phyloP scores from a whole-genome alignment of 495 filamentous ascomycete genomes.

The Penicillium egyptiacum region DNA sequence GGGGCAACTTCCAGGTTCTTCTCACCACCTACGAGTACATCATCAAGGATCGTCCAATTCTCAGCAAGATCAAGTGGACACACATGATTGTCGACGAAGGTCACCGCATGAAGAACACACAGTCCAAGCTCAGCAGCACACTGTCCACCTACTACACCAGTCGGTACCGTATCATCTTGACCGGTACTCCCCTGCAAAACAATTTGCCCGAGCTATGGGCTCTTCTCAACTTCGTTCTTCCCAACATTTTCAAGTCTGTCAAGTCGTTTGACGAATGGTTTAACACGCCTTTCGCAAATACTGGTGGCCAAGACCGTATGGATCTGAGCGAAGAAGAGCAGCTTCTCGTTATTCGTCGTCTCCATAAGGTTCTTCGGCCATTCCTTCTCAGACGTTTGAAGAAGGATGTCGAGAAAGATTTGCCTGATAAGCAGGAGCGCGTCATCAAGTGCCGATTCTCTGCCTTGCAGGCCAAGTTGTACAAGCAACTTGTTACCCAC shows the following conservation, averaged over 20 bases:
- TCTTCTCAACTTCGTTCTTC: slow-evolving; percentile 95
- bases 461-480: slow-evolving; percentile 85
- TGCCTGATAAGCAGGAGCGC: slow-evolving; percentile 97
- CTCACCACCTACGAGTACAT: slow-evolving; percentile 99
- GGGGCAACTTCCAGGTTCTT: slow-evolving; percentile 92
- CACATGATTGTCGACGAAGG: slow-evolving; percentile 99
- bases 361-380: slow-evolving; percentile 95
- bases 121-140: slow-evolving; percentile 93
- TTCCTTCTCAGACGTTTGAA: slow-evolving; percentile 98
- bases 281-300: slow-evolving; percentile 98
- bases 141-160: slow-evolving; percentile 93
- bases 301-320: slow-evolving; percentile 97
- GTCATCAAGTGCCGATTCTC: slow-evolving; percentile 99
- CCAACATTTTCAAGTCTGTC: slow-evolving; percentile 98
- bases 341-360: slow-evolving; percentile 93
- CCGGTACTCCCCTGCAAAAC: slow-evolving; percentile 95
- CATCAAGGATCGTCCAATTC: slow-evolving; percentile 92
- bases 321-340: slow-evolving; percentile 99
- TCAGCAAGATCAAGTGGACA: slow-evolving; percentile 97
- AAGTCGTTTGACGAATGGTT: slow-evolving; percentile 99
- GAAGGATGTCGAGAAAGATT: slow-evolving; percentile 98
- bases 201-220: slow-evolving; percentile 96
- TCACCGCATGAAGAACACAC: slow-evolving; percentile 99
- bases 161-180: slow-evolving; percentile 92
- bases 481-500: slow-evolving; percentile 93